A percentile compares a stretch with the other conserved stretches of the same genome.
These are phyloP conservation scores for Naegleria lovaniensis DNA, from an alignment of 208 protist species.

Conservation along the genomic window DNA sequence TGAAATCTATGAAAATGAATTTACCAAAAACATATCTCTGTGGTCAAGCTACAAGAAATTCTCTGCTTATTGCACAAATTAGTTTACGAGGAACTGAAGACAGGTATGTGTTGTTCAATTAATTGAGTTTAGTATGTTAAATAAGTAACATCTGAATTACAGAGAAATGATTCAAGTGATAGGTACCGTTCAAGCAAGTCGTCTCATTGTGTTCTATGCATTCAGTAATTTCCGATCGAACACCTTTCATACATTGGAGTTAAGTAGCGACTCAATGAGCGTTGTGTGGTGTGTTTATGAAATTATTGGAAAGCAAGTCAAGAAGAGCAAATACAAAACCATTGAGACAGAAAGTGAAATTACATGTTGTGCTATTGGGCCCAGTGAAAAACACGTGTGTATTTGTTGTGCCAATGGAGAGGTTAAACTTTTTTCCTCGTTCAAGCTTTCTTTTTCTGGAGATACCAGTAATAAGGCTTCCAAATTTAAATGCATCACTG, in stretches of 20 bases:
- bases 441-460: background rate
- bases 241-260: background rate
- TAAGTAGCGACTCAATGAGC: background rate
- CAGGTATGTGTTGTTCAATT: background rate
- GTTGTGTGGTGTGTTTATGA: background rate
- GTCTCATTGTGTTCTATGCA: background rate
- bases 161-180: background rate
- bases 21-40: background rate
- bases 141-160: background rate
- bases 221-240: background rate
- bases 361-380: background rate
- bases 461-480: background rate
- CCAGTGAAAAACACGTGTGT: background rate
- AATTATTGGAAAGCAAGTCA: background rate
- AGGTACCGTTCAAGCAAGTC: background rate
- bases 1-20: background rate
- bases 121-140: background rate
- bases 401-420: background rate
- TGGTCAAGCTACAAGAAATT: background rate
- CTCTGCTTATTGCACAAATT: background rate
- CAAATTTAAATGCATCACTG: background rate
- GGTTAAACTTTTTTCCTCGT: background rate
- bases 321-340: background rate
- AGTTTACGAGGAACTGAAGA: background rate
- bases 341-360: background rate